Evolutionary conservation across 163 green algal species (phyloP).

Genomic region (Scenedesmus sp.): DNA sequence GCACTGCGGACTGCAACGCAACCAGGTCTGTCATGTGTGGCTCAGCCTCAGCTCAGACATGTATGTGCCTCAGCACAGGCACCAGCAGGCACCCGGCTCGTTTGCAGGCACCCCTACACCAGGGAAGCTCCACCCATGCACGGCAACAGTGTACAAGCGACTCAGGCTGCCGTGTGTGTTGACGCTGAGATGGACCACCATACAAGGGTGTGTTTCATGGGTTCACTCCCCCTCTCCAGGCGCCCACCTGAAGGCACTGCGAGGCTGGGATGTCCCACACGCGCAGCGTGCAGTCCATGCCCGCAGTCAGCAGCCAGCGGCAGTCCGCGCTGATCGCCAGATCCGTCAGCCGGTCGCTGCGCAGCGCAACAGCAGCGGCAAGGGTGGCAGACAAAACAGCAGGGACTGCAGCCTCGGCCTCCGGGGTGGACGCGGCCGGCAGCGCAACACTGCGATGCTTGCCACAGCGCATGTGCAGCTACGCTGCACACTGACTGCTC

Average conservation of each 20-base stretch:
- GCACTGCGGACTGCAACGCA: too few species aligned
- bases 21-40: too few species aligned
- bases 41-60: too few species aligned
- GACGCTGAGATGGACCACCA: too few species aligned
- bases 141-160: too few species aligned
- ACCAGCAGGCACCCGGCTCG: too few species aligned
- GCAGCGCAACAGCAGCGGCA: background rate
- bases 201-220: too few species aligned
- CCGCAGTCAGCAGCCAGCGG: constrained; percentile 89
- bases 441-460: background rate
- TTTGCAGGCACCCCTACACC: too few species aligned
- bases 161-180: too few species aligned
- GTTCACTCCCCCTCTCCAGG: constrained; percentile 32
- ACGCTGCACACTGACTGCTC: background rate
- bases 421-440: too few species aligned
- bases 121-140: too few species aligned
- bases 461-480: background rate
- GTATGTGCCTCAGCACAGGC: too few species aligned
- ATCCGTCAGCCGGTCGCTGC: constrained; percentile 86
- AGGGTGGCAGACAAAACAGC: background rate
- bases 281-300: constrained; percentile 91
- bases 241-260: constrained; percentile 71
- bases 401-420: background rate
- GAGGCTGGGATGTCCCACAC: constrained; percentile 93
- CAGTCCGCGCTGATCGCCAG: constrained; percentile 86